These are phyloP conservation scores for Rhizodiscina lignyota DNA, from an alignment of 495 filamentous ascomycete genomes.

Conservation along the genomic window DNA sequence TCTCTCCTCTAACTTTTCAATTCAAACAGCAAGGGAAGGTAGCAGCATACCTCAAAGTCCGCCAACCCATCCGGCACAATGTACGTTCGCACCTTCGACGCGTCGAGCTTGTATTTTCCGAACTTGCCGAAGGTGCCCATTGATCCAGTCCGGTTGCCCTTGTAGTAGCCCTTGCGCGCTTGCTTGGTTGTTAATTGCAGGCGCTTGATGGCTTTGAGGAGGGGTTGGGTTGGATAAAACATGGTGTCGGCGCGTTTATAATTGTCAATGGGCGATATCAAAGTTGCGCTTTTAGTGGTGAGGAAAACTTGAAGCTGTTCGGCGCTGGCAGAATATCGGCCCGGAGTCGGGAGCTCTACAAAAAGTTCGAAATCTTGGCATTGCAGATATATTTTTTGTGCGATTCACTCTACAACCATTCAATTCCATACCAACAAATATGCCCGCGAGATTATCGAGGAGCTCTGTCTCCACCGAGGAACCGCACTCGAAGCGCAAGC, in stretches of 20 bases:
- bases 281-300: neutral
- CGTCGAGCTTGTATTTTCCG: conserved; percentile 72
- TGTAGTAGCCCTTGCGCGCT: conserved; percentile 88
- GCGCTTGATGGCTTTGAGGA: conserved; percentile 50
- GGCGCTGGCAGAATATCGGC: neutral
- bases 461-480: conserved; percentile 4
- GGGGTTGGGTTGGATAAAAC: conserved; percentile 53
- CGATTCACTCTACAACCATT: neutral
- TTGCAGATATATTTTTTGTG: neutral
- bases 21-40: too few species aligned
- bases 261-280: neutral
- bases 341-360: neutral
- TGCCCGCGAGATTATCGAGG: conserved; percentile 17
- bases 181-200: conserved; percentile 76
- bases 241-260: conserved; percentile 18
- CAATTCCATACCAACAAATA: conserved; percentile 2
- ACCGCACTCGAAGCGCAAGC: too few species aligned
- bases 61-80: conserved; percentile 52
- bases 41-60: conserved; percentile 47
- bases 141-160: conserved; percentile 74
- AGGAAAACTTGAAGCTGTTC: neutral
- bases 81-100: conserved; percentile 78
- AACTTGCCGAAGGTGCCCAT: conserved; percentile 76
- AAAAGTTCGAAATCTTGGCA: neutral
- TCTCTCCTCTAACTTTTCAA: neutral